A percentile compares a stretch with the other conserved stretches of the same genome.
Evolutionary conservation across 257 asterid species (phyloP).

Genomic region (Solanum ossicruentum): DNA sequence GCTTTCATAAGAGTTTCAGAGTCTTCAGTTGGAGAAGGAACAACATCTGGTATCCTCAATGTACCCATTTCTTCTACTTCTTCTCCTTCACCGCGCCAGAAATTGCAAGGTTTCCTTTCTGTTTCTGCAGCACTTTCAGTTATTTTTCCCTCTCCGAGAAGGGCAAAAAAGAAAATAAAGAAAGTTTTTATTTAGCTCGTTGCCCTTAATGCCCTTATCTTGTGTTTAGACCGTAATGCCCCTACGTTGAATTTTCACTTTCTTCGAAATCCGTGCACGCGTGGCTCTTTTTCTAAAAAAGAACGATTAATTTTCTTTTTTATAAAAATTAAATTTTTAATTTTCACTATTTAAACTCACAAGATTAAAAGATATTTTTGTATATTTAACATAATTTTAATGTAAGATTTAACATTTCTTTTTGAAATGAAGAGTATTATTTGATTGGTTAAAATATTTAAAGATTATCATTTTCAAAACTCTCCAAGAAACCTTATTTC

Average conservation of each 20-base stretch:
- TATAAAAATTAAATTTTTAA: too few species aligned
- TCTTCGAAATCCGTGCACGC: not conserved
- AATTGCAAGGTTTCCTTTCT: not conserved
- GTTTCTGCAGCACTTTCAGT: not conserved
- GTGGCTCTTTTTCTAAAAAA: not conserved
- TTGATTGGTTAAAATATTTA: too few species aligned
- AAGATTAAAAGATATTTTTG: too few species aligned
- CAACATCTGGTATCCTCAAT: conserved; percentile 29
- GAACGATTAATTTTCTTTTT: too few species aligned
- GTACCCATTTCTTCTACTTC: conserved; percentile 33
- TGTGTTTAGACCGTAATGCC: not conserved
- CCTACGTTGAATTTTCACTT: not conserved
- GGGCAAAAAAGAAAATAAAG: not conserved
- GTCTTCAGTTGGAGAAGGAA: conserved; percentile 61
- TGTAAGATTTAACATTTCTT: too few species aligned
- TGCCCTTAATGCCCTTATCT: not conserved
- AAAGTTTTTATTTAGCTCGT: not conserved
- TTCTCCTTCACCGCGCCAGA: not conserved
- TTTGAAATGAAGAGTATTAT: too few species aligned
- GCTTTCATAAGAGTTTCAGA: conserved; percentile 40
- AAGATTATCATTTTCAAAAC: too few species aligned
- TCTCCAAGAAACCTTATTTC: not conserved
- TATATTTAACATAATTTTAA: too few species aligned
- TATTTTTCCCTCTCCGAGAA: not conserved
- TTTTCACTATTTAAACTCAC: too few species aligned